Evolutionary conservation across 2,329 filamentous ascomycete genomes (phyloP), one percentile per base, ranked within the genome.

Genomic region (Xylariaceae sp.): DNA sequence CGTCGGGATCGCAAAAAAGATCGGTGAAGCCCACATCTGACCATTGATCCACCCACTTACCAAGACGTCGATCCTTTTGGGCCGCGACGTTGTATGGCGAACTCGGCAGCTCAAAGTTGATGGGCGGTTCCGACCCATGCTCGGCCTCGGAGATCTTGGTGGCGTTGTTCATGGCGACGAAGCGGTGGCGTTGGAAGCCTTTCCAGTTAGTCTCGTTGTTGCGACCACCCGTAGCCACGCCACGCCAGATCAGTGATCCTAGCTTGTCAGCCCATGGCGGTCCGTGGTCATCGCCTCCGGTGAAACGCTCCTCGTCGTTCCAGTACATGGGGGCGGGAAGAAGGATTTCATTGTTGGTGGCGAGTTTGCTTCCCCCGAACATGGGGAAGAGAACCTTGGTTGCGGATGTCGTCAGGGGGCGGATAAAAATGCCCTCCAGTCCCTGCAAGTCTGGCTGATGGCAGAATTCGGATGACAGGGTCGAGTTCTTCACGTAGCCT

Each of bases 121-220:
- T 69, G 0, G 81, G 73, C 3, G 68, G 61, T 57, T 77, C 71
- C 6, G 65, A 50, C 12, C 73, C 73, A 2, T 72, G 65, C 62
- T 87, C 81, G 2, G 81, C 81, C 6, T 71, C 67, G 5, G 67
- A 65, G 3, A 89, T 76, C 54, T 78, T 80, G 7, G 86, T 89
- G 10, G 77, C 81, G 64, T 92, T 91, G 66, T 87, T 81, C 85
- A 91, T 89, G 44, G 85, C 79, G 1, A 91, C 81, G 67, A 92
- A 90, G 1, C 89, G 86, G 67, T 91, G 89, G 2, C 89, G 84
- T 61, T 92, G 89, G 66, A 91, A 91, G 0, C 85, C 82, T 10
- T 78, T 82, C 89, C 89, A 92, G 64, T 86, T 91, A 23, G 79
- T 64, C 70, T 77, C 65, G 62, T 78, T 74, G 62, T 89, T 86